Percentiles rank a stretch among this genome's conserved stretches.
Evolutionary conservation across 306 rosid genomes (phyloP).

Genomic region (Sphenostylis stenocarpa): DNA sequence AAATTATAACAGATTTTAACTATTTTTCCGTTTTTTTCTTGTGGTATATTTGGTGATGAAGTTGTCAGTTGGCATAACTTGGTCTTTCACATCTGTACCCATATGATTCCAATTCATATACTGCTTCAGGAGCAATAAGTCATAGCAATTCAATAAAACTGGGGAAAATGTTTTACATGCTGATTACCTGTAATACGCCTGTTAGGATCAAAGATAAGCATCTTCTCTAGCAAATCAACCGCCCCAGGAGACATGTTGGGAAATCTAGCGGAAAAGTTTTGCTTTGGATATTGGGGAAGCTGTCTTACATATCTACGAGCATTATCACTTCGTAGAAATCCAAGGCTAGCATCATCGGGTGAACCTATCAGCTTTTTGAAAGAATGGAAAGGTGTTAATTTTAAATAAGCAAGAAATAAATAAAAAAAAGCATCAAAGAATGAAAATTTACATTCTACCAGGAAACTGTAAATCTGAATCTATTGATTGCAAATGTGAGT

Average conservation of each 20-base stretch:
- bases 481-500: constrained; percentile 20
- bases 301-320: constrained; percentile 85
- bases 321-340: constrained; percentile 88
- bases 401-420: constrained; percentile 1
- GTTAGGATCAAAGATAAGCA: constrained; percentile 92
- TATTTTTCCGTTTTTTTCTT: neutral
- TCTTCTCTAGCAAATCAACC: constrained; percentile 88
- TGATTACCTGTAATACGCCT: constrained; percentile 86
- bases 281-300: constrained; percentile 83
- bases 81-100: neutral
- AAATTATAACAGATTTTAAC: neutral
- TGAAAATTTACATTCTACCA: constrained; percentile 1
- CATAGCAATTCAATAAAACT: neutral
- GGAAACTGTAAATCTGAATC: constrained; percentile 1
- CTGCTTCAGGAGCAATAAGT: neutral
- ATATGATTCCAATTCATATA: neutral
- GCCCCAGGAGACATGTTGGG: constrained; percentile 75
- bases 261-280: constrained; percentile 64
- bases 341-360: constrained; percentile 92
- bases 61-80: neutral
- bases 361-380: constrained; percentile 85
- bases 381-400: constrained; percentile 29
- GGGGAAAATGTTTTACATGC: neutral
- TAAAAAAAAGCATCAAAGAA: constrained; percentile 11
- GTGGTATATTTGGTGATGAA: neutral